Conservation (phyloP, 2,329 filamentous ascomycete species). For the Aspergillus tubingensis region DNA sequence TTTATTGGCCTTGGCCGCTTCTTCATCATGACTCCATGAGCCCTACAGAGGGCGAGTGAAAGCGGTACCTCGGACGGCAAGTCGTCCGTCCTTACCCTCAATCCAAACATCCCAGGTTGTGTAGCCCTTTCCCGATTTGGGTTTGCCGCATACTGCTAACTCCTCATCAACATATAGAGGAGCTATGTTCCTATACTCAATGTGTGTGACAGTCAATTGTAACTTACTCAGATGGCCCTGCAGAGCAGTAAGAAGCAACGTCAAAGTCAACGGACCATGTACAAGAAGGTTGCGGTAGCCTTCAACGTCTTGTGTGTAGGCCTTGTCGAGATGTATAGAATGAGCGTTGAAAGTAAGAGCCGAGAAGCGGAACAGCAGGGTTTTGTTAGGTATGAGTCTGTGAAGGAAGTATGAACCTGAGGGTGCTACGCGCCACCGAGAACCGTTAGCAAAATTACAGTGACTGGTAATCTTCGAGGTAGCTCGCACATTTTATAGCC, state of each 20-base stretch:
- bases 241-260: slow-evolving; percentile 72
- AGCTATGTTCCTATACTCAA: slow-evolving; percentile 79
- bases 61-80: slow-evolving; percentile 63
- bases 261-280: slow-evolving; percentile 80
- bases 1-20: not conserved
- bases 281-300: slow-evolving; percentile 75
- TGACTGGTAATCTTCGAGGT: slow-evolving; percentile 12
- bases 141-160: slow-evolving; percentile 68
- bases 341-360: slow-evolving; percentile 93
- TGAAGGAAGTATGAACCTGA: slow-evolving; percentile 58
- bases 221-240: slow-evolving; percentile 52
- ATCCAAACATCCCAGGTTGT: slow-evolving; percentile 65
- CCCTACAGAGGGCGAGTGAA: slow-evolving; percentile 13
- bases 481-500: slow-evolving; percentile 39
- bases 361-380: slow-evolving; percentile 85
- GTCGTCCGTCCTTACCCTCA: slow-evolving; percentile 60
- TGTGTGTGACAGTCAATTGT: slow-evolving; percentile 49
- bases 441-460: slow-evolving; percentile 21
- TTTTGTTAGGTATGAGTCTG: slow-evolving; percentile 64
- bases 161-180: slow-evolving; percentile 76
- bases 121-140: slow-evolving; percentile 44
- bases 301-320: slow-evolving; percentile 70
- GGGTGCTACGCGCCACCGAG: slow-evolving; percentile 43
- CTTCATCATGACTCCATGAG: not conserved
- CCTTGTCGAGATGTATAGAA: slow-evolving; percentile 78